Conservation (phyloP, 1,284 basidiomycete genomes). For the Pterulicium gracile region DNA sequence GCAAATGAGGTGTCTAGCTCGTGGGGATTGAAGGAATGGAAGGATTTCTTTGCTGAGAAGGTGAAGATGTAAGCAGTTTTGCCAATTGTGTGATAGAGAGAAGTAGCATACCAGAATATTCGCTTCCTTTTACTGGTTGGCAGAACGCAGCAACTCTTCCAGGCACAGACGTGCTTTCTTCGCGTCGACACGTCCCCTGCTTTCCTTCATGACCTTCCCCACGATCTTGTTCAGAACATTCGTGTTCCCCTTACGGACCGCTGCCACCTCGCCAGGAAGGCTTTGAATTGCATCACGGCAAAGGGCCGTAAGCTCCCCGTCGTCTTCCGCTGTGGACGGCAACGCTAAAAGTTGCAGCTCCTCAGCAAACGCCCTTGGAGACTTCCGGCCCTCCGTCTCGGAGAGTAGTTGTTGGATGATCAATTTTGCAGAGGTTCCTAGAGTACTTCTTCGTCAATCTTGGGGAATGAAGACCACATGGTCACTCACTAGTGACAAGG, state of each 20-base stretch:
- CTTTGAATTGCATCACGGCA: conserved; percentile 57
- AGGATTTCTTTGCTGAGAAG: conserved; percentile 64
- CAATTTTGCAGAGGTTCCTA: conserved; percentile 59
- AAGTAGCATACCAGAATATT: no score
- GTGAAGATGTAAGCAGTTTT: no score
- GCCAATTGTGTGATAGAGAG: no score
- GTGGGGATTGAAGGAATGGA: conserved; percentile 83
- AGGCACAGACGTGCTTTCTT: conserved; percentile 33
- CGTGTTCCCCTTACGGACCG: conserved; percentile 60
- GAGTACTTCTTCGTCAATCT: conserved; percentile 6
- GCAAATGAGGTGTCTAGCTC: conserved; percentile 73
- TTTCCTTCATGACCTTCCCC: conserved; percentile 83
- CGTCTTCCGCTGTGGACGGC: conserved; percentile 16
- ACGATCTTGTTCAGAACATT: conserved; percentile 85
- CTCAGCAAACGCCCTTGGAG: conserved; percentile 32
- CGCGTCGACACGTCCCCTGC: conserved; percentile 71
- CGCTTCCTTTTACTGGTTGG: no score
- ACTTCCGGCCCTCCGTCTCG: conserved; percentile 25
- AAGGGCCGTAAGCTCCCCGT: conserved; percentile 33
- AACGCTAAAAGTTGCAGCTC: conserved; percentile 36
- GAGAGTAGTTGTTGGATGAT: conserved; percentile 55
- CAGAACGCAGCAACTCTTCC: conserved; percentile 31
- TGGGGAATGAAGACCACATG: conserved; percentile 1
- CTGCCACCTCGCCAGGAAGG: conserved; percentile 63
- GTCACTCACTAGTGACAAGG: conserved; percentile 50